Evolutionary conservation across 208 protist species (phyloP), one percentile per base, ranked within the genome.

Genomic region (Kentomonas sorsogonicus): DNA sequence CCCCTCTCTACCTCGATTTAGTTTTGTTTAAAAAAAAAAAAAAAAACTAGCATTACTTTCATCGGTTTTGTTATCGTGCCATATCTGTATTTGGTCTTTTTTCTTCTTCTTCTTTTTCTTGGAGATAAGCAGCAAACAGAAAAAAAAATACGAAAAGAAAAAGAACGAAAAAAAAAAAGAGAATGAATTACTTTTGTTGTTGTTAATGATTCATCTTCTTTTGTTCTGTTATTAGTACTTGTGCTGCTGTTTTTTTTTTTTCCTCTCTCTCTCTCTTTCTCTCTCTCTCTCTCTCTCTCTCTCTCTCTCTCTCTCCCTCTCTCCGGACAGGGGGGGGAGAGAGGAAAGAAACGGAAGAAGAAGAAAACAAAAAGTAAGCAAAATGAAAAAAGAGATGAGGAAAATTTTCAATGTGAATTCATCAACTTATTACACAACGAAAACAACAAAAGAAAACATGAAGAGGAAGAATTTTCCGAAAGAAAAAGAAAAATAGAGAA

Each of bases 351-450:
- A 11, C 18, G 6, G 47, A 33, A 53, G 29, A 53, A 53, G 30
- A 53, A 53, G 34, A 39, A 11, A 51, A n/a, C 5, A 54, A 70
- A 34, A 52, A 52, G 27, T 33, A 52, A 41, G 16, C 38, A 56
- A 20, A 53, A 7, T 34, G 18, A 30, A 30, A 30, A 16, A 29
- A 43, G 7, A 20, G 4, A 38, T 4, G 4, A 39, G 16, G 41
- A 56, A 41, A 41, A 39, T 11, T n/a, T n/a, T n/a, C n/a, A n/a
- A n/a, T n/a, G n/a, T n/a, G n/a, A n/a, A n/a, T n/a, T n/a, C n/a
- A n/a, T n/a, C n/a, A n/a, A n/a, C n/a, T n/a, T n/a, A n/a, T n/a
- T n/a, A n/a, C n/a, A n/a, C n/a, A n/a, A n/a, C n/a, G n/a, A n/a
- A n/a, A n/a, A n/a, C n/a, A n/a, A n/a, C n/a, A n/a, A n/a, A n/a